phyloP scores from a whole-genome alignment of 2,329 filamentous ascomycete species.

The Beauveria pseudobassiana region DNA sequence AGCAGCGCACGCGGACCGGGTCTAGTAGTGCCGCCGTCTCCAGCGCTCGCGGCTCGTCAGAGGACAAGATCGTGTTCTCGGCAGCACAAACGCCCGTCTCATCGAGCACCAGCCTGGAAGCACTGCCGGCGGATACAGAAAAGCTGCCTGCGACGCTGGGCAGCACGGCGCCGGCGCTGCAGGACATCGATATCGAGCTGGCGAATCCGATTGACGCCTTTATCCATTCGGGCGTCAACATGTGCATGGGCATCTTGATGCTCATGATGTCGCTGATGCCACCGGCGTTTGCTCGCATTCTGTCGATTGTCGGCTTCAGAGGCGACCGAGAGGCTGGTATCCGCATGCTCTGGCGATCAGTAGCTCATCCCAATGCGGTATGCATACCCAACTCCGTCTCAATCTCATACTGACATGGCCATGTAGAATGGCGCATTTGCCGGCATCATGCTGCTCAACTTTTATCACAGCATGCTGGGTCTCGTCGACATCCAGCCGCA shows the following conservation, averaged over 20 bases:
- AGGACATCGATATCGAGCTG: conserved; percentile 8
- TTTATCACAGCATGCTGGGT: conserved; percentile 81
- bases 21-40: conserved; percentile 9
- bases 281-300: conserved; percentile 76
- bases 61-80: conserved; percentile 26
- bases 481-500: conserved; percentile 81
- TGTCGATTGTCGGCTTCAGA: conserved; percentile 84
- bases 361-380: conserved; percentile 68
- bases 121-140: conserved; percentile 37
- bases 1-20: conserved; percentile 20
- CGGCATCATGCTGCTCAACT: conserved; percentile 71
- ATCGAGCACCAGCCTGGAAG: neutral
- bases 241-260: conserved; percentile 82
- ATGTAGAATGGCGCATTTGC: conserved; percentile 75
- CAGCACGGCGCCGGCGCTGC: conserved; percentile 2
- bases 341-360: conserved; percentile 83
- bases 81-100: neutral
- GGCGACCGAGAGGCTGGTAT: conserved; percentile 81
- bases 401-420: neutral
- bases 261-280: conserved; percentile 90
- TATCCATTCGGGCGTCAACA: conserved; percentile 78
- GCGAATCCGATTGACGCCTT: conserved; percentile 72
- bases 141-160: conserved; percentile 20
- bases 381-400: neutral
- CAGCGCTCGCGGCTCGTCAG: neutral